These are phyloP conservation scores for Phlebiopsis flavidoalba DNA, from an alignment of 768 basidiomycete genomes.

Conservation along the genomic window DNA sequence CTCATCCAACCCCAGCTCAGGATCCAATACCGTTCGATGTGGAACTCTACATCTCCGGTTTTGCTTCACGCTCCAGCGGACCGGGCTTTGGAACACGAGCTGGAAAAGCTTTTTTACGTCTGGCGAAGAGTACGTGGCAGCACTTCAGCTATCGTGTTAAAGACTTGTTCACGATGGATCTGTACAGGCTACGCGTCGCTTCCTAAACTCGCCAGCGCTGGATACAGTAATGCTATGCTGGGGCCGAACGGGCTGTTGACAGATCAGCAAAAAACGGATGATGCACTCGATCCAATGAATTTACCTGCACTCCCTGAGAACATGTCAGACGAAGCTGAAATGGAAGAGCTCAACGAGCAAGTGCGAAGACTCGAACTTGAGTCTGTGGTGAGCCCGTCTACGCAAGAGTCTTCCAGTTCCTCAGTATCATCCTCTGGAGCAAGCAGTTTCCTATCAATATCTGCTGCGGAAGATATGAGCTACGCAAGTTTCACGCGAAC, in stretches of 20 bases:
- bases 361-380: conserved; percentile 35
- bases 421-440: neutral
- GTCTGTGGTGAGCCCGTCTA: conserved; percentile 6
- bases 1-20: conserved; percentile 14
- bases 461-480: conserved; percentile 18
- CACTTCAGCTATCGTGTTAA: neutral
- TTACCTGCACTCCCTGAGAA: conserved; percentile 57
- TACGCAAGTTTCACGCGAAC: conserved; percentile 64
- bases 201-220: conserved; percentile 39
- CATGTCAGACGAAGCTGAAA: conserved; percentile 53
- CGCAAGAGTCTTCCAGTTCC: conserved; percentile 10
- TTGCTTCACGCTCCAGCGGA: conserved; percentile 55
- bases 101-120: conserved; percentile 67
- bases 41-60: conserved; percentile 74
- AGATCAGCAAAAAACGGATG: conserved; percentile 41
- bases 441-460: neutral
- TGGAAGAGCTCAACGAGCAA: conserved; percentile 49
- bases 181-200: conserved; percentile 64
- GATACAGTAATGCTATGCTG: conserved; percentile 16
- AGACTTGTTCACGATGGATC: neutral
- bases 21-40: conserved; percentile 54
- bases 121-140: conserved; percentile 62
- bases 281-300: conserved; percentile 38
- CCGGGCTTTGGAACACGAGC: conserved; percentile 63
- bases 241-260: conserved; percentile 22